Base-by-base conservation (phyloP, 225 moss, liverwort and hornwort genomes). In the Takakia lepidozioides region DNA sequence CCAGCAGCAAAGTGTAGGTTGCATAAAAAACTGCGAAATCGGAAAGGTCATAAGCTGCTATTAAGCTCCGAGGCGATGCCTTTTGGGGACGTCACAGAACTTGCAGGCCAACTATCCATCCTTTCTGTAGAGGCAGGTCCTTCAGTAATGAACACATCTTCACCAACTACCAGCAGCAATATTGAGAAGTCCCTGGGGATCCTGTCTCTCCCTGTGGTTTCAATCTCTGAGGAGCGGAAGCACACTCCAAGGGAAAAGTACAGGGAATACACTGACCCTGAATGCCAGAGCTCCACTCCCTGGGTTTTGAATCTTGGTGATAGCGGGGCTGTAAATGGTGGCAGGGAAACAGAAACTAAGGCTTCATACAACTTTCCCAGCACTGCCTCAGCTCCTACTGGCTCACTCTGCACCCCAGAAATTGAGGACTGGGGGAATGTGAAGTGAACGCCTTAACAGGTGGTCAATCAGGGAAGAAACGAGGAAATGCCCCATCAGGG, bases 401-500 rank as follows among this genome's bases (percentile, higher is more conserved):
- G 34, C 25, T 54, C 19, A 21, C 55, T 68, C 46, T 60, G 60
- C 54, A 47, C 68, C 5, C 72, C 57, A 11, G 72, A 77, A 57
- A 64, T 68, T 1, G 68, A 76, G 57, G 76, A 72, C 49, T 76
- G 76, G 76, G 60, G 58, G 2, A 72, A 55, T 43, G 54, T 72
- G 44, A 68, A 68, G 54, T 72, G 25, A 27, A n/a, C n/a, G n/a
- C n/a, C n/a, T n/a, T n/a, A n/a, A n/a, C n/a, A n/a, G n/a, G n/a
- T n/a, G n/a, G n/a, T n/a, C n/a, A n/a, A n/a, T n/a, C n/a, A n/a
- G n/a, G n/a, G n/a, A n/a, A n/a, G n/a, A n/a, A n/a, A n/a, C n/a
- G n/a, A n/a, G n/a, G n/a, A n/a, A n/a, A n/a, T n/a, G n/a, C n/a
- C n/a, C n/a, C n/a, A n/a, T n/a, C n/a, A n/a, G n/a, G n/a, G n/a